phyloP scores from a whole-genome alignment of 352 stramenopile genomes.

The Globisporangium perplexum region DNA sequence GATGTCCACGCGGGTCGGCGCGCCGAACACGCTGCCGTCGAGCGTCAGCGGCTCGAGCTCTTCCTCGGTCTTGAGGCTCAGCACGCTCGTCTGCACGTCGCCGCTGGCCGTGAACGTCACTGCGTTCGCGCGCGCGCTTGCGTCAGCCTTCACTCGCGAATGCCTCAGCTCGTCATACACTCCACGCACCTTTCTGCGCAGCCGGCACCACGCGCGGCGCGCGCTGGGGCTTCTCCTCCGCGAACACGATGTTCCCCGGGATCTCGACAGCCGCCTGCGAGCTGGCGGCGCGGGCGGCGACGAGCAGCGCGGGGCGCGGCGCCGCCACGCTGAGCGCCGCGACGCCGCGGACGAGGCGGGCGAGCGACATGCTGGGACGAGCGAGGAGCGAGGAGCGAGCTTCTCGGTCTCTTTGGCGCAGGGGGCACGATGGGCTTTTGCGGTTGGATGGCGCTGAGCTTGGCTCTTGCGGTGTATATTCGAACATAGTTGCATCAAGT shows the following conservation, averaged over 20 bases:
- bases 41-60: constrained; percentile 51
- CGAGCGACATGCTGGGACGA: constrained; percentile 15
- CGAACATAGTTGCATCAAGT: not conserved
- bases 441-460: not conserved
- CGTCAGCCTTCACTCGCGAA: not conserved
- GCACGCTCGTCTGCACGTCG: constrained; percentile 60
- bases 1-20: constrained; percentile 77
- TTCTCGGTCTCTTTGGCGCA: not conserved
- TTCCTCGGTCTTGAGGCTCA: constrained; percentile 44
- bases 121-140: not conserved
- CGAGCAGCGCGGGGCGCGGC: constrained; percentile 23
- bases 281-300: constrained; percentile 17
- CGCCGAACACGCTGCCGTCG: constrained; percentile 67
- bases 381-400: no score
- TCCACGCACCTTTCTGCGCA: constrained; percentile 37
- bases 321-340: constrained; percentile 35
- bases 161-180: no score
- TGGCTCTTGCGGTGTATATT: not conserved
- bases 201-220: constrained; percentile 57
- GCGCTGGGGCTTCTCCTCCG: constrained; percentile 62
- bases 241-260: constrained; percentile 64
- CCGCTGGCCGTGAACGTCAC: constrained; percentile 46
- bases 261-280: constrained; percentile 23
- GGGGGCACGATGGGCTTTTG: not conserved
- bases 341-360: constrained; percentile 55